A percentile compares a stretch with the other conserved stretches of the same genome.
These are phyloP conservation scores for Corchorus capsularis DNA, from an alignment of 345 rosid genomes.

Conservation along the genomic window DNA sequence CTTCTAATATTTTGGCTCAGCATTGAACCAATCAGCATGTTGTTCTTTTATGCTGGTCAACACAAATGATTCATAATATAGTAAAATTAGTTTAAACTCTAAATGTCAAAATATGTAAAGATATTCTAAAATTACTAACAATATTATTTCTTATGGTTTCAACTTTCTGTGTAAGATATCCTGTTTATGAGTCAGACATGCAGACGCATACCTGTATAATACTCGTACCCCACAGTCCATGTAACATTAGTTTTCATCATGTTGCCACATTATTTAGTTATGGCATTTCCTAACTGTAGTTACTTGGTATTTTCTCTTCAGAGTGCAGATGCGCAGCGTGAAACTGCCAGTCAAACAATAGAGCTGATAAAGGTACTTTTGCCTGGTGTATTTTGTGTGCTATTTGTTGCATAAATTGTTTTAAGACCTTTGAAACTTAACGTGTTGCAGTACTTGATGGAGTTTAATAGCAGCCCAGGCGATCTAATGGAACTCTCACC, in stretches of 20 bases:
- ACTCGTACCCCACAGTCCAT: too few species aligned
- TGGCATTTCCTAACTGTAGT: constrained; percentile 19
- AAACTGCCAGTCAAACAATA: constrained; percentile 96
- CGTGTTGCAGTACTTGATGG: constrained; percentile 88
- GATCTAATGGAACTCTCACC: constrained; percentile 98
- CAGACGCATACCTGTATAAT: too few species aligned
- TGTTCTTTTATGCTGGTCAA: too few species aligned
- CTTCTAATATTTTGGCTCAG: too few species aligned
- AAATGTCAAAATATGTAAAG: too few species aligned
- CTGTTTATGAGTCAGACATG: too few species aligned
- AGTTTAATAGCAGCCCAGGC: constrained; percentile 98
- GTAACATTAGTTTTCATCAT: not conserved
- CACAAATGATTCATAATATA: too few species aligned
- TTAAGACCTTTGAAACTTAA: constrained; percentile 24
- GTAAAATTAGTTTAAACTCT: too few species aligned
- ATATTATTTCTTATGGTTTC: too few species aligned
- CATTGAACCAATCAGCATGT: too few species aligned
- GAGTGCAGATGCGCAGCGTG: constrained; percentile 99
- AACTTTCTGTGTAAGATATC: too few species aligned
- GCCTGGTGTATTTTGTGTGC: constrained; percentile 20
- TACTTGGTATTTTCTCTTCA: constrained; percentile 36
- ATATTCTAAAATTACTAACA: too few species aligned
- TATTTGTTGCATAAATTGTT: constrained; percentile 18
- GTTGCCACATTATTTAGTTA: not conserved
- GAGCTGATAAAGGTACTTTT: constrained; percentile 87